These are phyloP conservation scores for Sphagnum magellanicum DNA, from an alignment of 228 moss, liverwort and hornwort species.

Conservation along the genomic window DNA sequence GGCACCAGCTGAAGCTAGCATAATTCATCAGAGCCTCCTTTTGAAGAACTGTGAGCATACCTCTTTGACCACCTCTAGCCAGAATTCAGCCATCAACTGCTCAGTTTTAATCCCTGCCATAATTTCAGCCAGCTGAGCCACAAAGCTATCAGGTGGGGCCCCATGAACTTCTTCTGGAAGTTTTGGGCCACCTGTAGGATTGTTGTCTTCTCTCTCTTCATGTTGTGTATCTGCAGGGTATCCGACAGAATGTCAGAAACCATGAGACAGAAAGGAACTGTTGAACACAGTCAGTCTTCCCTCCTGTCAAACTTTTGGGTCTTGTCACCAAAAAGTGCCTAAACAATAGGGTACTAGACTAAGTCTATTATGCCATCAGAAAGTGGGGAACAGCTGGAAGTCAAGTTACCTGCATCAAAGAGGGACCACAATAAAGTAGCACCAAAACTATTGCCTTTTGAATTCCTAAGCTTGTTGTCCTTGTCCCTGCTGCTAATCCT, in stretches of 20 bases:
- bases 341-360: too few relatives aligned
- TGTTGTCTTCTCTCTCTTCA: slow-evolving; percentile 40
- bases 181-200: slow-evolving; percentile 29
- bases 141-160: slow-evolving; percentile 88
- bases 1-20: too few relatives aligned
- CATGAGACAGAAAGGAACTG: background rate
- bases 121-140: slow-evolving; percentile 85
- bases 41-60: slow-evolving; percentile 12
- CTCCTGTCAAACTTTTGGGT: too few relatives aligned
- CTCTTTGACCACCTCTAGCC: slow-evolving; percentile 84
- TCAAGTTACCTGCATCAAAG: slow-evolving; percentile 61
- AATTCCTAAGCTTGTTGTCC: slow-evolving; percentile 56
- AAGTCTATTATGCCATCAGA: too few relatives aligned
- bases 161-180: slow-evolving; percentile 90
- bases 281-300: too few relatives aligned
- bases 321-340: too few relatives aligned
- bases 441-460: slow-evolving; percentile 38
- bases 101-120: slow-evolving; percentile 84
- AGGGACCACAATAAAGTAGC: slow-evolving; percentile 65
- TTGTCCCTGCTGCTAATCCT: slow-evolving; percentile 66
- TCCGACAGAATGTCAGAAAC: background rate
- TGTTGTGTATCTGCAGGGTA: slow-evolving; percentile 40
- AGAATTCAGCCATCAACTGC: slow-evolving; percentile 89
- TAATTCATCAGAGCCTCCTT: too few relatives aligned
- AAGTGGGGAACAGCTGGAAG: background rate